Percentiles rank a stretch among this genome's conserved stretches.
Conservation (phyloP, 2,329 filamentous ascomycete genomes). For the Diaporthe batatas region DNA sequence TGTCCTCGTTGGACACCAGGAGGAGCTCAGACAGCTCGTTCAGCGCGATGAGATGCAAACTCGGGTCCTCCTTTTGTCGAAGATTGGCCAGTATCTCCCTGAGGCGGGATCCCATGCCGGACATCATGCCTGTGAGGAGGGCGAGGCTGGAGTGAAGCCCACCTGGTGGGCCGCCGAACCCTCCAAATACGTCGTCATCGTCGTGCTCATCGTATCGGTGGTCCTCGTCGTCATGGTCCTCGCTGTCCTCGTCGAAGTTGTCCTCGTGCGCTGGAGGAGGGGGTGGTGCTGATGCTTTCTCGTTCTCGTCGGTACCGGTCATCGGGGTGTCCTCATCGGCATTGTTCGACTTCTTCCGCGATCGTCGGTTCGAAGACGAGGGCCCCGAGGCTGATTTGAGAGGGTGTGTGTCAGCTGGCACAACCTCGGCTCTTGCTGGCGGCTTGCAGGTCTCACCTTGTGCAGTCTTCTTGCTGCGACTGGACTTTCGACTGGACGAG, state of each 20-base stretch:
- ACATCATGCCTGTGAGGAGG: slow-evolving; percentile 92
- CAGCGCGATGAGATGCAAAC: slow-evolving; percentile 89
- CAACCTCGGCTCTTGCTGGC: background rate
- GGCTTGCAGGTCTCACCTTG: slow-evolving; percentile 53
- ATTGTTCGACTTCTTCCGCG: slow-evolving; percentile 67
- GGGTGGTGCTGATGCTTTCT: slow-evolving; percentile 57
- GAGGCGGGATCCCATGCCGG: slow-evolving; percentile 82
- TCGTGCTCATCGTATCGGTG: slow-evolving; percentile 66
- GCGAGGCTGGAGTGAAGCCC: slow-evolving; percentile 85
- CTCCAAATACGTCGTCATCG: slow-evolving; percentile 75
- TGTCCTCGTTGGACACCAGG: slow-evolving; percentile 96
- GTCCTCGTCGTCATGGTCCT: slow-evolving; percentile 68
- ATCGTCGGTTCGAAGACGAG: slow-evolving; percentile 58
- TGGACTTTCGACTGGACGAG: slow-evolving; percentile 79
- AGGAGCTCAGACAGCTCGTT: slow-evolving; percentile 95
- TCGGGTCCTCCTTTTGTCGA: slow-evolving; percentile 85
- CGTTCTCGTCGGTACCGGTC: slow-evolving; percentile 74
- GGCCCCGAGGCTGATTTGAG: slow-evolving; percentile 52
- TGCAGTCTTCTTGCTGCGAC: slow-evolving; percentile 74
- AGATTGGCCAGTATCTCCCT: slow-evolving; percentile 83
- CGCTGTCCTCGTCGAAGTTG: slow-evolving; percentile 57
- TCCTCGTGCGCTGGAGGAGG: slow-evolving; percentile 60
- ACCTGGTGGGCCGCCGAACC: slow-evolving; percentile 76
- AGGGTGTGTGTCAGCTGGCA: slow-evolving; percentile 42
- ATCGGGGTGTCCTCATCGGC: slow-evolving; percentile 74